Percentiles rank a stretch among this genome's conserved stretches.
Evolutionary conservation across 23 red algal species (phyloP).

Genomic region (Gracilaria vermiculophylla): DNA sequence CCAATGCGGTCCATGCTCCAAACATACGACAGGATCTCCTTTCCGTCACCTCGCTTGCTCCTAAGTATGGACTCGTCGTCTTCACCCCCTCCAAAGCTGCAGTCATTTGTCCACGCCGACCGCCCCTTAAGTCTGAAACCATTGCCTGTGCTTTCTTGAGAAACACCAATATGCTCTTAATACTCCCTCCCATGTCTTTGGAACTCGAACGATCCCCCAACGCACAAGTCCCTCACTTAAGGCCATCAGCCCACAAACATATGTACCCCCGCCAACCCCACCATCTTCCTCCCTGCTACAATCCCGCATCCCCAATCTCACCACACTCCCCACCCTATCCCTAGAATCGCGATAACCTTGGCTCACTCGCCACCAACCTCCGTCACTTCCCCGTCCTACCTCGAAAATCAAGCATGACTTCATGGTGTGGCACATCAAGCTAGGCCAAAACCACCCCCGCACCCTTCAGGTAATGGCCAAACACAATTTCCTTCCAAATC

Average conservation of each 20-base stretch:
- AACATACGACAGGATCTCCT: neutral
- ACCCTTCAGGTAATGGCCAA: neutral
- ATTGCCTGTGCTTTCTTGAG: neutral
- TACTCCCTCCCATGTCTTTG: neutral
- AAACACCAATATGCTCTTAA: neutral
- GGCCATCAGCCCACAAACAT: too few species aligned
- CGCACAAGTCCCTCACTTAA: neutral
- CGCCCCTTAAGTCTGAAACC: neutral
- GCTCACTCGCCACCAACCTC: neutral
- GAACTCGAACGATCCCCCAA: neutral
- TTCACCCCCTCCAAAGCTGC: neutral
- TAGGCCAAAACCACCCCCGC: neutral
- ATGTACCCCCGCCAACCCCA: too few species aligned
- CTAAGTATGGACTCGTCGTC: neutral
- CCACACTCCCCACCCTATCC: neutral
- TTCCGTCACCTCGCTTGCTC: neutral
- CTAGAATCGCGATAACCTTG: neutral
- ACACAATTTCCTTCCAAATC: neutral
- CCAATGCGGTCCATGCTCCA: slow-evolving; percentile 6
- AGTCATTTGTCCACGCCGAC: neutral
- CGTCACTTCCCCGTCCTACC: neutral
- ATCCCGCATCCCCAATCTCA: neutral
- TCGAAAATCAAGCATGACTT: neutral
- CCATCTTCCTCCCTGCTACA: too few species aligned
- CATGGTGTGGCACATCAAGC: slow-evolving; percentile 1